Base-by-base conservation (phyloP, 352 stramenopile genomes). In the Pythium biforme region DNA sequence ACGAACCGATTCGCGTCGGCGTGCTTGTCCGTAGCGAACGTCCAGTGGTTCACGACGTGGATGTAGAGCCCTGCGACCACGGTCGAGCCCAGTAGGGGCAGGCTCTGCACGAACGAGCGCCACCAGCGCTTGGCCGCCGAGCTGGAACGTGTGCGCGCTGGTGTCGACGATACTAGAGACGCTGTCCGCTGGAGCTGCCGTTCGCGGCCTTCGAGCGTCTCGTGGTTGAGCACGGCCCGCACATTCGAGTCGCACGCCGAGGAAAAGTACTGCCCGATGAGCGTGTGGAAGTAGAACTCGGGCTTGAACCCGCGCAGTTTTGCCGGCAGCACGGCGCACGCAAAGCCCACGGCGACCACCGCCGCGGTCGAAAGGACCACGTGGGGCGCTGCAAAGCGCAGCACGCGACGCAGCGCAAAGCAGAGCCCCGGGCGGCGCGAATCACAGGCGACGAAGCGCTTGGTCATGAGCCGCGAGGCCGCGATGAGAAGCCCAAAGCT, bases 1-100 rank as follows among this genome's bases (percentile, higher is more conserved):
- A 73, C 55, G 22, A 80, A 80, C 31, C 19, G 10, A 15, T 37
- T 56, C 11, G 37, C 45, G 37, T 56, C 45, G 46, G 41, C 20
- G 43, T 15, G 6, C 11, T 14, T 4, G 37, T 15, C 45, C 6
- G 23, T 25, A 3, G 31, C 31, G 4, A 56, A 41, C 23, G 17
- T 48, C 10, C 10, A 39, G 11, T 19, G 46, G 46, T 25, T 64
- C 25, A 46, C 48, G 17, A 54, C 33, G 33, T 51, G 45, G 34
- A 56, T 48, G 34, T 45, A 64, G 19, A 25, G 19, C 10, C 45
- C 47, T 2, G 56, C 45, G 17, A 55, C 27, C 14, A 54, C n/a
- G 14, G 55, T 20, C 15, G 56, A 61, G 9, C 37, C 29, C 7
- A 53, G 55, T 5, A 49, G 26, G 1, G 55, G 55, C 9, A 61